Conservation (phyloP, 768 basidiomycete species). For the Suillus cothurnatus region DNA sequence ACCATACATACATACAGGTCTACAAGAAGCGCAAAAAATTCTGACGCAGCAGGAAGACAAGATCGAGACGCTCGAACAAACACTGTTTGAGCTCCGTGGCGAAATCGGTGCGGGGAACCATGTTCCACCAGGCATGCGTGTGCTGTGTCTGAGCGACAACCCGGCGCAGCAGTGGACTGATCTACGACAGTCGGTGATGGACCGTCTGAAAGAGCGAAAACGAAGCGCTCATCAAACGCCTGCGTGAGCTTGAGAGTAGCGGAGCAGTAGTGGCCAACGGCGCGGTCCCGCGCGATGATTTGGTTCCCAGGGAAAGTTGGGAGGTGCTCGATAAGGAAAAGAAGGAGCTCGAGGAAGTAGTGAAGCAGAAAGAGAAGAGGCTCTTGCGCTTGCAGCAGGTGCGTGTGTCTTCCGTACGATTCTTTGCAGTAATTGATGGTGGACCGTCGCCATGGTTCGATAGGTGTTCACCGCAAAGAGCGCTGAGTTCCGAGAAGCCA, state of each 20-base stretch:
- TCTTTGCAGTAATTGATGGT: background rate
- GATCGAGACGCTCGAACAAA: conserved; percentile 76
- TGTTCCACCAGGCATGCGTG: conserved; percentile 68
- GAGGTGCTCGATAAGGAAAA: conserved; percentile 73
- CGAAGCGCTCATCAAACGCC: conserved; percentile 68
- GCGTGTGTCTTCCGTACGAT: conserved; percentile 3
- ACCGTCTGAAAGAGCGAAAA: conserved; percentile 83
- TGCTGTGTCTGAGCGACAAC: conserved; percentile 73
- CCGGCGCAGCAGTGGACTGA: conserved; percentile 86
- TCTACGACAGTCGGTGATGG: conserved; percentile 71
- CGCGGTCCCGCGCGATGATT: conserved; percentile 22
- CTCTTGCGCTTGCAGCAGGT: conserved; percentile 81
- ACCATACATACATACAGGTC: conserved; percentile 35
- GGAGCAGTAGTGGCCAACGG: conserved; percentile 23
- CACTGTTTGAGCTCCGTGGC: conserved; percentile 74
- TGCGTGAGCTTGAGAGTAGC: conserved; percentile 61
- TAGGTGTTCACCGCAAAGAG: conserved; percentile 86
- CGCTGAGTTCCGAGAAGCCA: conserved; percentile 89
- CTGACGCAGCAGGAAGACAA: conserved; percentile 45
- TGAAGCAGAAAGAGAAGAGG: conserved; percentile 82
- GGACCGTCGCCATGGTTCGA: background rate
- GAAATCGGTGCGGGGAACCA: conserved; percentile 77
- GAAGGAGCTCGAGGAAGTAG: conserved; percentile 58
- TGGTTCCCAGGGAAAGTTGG: conserved; percentile 81
- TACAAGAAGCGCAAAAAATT: conserved; percentile 41